Percentiles rank a stretch among this genome's conserved stretches.
Conservation (phyloP, 2,329 filamentous ascomycete genomes). For the Zasmidium angulare region DNA sequence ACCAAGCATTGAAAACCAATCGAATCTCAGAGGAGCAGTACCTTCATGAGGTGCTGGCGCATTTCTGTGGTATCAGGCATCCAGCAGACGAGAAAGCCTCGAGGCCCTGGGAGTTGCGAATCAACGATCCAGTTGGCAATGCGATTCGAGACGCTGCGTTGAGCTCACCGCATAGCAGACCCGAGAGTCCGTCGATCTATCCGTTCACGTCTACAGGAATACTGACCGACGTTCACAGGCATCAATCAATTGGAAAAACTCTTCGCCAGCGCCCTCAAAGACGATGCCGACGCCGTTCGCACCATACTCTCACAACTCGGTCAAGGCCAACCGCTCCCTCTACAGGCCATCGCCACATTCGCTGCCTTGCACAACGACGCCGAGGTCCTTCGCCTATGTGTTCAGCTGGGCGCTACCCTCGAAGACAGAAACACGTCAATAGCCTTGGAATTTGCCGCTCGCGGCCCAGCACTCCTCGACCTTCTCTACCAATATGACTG, state of each 20-base stretch:
- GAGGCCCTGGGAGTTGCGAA: constrained; percentile 16
- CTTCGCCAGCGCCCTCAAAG: constrained; percentile 10
- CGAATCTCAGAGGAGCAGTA: constrained; percentile 16
- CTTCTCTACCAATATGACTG: constrained; percentile 18
- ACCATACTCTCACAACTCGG: constrained; percentile 4
- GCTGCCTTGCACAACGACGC: constrained; percentile 16
- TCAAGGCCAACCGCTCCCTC: neutral
- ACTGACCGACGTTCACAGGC: neutral
- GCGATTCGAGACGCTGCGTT: constrained; percentile 19
- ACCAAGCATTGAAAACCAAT: constrained; percentile 11
- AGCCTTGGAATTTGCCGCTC: constrained; percentile 14
- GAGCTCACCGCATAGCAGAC: constrained; percentile 6
- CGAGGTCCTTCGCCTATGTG: constrained; percentile 15
- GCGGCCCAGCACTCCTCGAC: constrained; percentile 12
- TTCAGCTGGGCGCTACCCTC: constrained; percentile 13
- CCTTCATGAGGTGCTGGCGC: constrained; percentile 17
- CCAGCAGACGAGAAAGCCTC: constrained; percentile 10
- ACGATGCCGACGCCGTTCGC: constrained; percentile 11
- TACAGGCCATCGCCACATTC: constrained; percentile 15
- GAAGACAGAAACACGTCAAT: constrained; percentile 15
- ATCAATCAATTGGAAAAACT: constrained; percentile 7
- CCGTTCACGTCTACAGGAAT: neutral
- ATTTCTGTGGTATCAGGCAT: constrained; percentile 17
- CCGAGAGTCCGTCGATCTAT: constrained; percentile 4
- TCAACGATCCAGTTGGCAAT: constrained; percentile 20